phyloP scores from a whole-genome alignment of 306 rosid genomes.

The Fragaria iinumae region DNA sequence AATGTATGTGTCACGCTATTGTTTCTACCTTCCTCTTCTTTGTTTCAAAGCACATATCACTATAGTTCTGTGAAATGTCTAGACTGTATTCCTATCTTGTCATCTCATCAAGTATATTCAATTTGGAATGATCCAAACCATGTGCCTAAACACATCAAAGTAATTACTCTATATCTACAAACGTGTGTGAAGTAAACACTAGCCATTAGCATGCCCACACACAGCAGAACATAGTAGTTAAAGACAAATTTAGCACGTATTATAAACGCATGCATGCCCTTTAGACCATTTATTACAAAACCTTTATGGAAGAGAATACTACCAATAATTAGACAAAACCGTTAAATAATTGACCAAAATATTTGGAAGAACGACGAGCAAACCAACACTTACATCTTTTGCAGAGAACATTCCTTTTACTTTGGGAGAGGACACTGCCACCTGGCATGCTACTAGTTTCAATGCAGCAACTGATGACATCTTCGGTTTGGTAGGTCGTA shows the following conservation, averaged over 20 bases:
- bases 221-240: not conserved
- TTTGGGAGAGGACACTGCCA: constrained; percentile 62
- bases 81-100: not conserved
- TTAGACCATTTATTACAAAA: not conserved
- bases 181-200: not conserved
- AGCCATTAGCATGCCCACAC: not conserved
- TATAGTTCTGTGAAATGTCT: not conserved
- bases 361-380: not conserved
- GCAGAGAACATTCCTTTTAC: constrained; percentile 47
- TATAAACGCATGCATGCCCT: not conserved
- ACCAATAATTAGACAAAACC: not conserved
- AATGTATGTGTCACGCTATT: not conserved
- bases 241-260: not conserved
- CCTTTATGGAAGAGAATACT: not conserved
- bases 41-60: not conserved
- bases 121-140: not conserved
- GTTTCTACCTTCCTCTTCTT: not conserved
- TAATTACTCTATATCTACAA: not conserved
- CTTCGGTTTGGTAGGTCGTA: constrained; percentile 75
- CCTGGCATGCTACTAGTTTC: constrained; percentile 82
- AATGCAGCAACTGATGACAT: constrained; percentile 81
- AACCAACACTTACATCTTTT: constrained; percentile 31
- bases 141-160: not conserved
- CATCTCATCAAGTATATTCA: not conserved
- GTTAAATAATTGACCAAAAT: not conserved